Evolutionary conservation across 2,329 filamentous ascomycete species (phyloP).

Genomic region (Cladosporium velox): DNA sequence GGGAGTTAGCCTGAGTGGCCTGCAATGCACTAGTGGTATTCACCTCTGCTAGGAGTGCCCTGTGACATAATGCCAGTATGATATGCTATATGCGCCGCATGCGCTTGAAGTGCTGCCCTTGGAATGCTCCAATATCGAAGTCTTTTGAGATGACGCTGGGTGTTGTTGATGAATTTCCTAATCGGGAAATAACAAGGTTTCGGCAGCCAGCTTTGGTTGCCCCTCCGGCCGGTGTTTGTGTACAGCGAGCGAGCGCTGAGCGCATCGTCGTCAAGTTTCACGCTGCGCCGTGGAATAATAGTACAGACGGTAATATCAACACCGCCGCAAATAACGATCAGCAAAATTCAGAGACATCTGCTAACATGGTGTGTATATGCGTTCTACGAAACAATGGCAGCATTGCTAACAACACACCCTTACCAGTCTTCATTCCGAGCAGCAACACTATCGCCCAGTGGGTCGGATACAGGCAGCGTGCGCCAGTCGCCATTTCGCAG

Average conservation of each 20-base stretch:
- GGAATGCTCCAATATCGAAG: slow-evolving; percentile 4
- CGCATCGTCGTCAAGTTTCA: slow-evolving; percentile 4
- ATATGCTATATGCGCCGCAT: slow-evolving; percentile 19
- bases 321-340: slow-evolving; percentile 13
- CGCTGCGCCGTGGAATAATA: not conserved
- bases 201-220: slow-evolving; percentile 8
- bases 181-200: slow-evolving; percentile 19
- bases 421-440: slow-evolving; percentile 18
- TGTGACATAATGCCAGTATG: slow-evolving; percentile 31
- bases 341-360: slow-evolving; percentile 8
- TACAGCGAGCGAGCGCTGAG: not conserved
- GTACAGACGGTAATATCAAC: slow-evolving; percentile 10
- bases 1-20: not conserved
- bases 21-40: not conserved
- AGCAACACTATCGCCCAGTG: slow-evolving; percentile 8
- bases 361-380: slow-evolving; percentile 16
- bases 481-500: slow-evolving; percentile 38
- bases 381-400: not conserved
- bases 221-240: slow-evolving; percentile 4
- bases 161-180: slow-evolving; percentile 24
- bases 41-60: slow-evolving; percentile 30
- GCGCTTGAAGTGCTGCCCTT: not conserved
- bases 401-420: slow-evolving; percentile 4
- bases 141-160: not conserved
- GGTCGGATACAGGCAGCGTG: slow-evolving; percentile 19